phyloP scores from a whole-genome alignment of 352 stramenopile genomes.

The Pythium phragmitis region DNA sequence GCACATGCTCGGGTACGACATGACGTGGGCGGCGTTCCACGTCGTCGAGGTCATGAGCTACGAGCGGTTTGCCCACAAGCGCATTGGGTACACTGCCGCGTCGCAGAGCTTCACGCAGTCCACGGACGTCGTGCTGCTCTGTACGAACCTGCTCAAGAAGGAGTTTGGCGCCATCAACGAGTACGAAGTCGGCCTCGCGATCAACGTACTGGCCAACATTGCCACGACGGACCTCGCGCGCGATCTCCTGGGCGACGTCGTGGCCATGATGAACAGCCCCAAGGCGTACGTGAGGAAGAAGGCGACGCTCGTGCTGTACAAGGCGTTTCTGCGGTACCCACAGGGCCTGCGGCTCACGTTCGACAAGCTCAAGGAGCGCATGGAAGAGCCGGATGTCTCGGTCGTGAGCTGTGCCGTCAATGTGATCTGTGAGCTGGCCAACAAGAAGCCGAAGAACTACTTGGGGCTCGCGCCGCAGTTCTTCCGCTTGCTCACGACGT shows the following conservation, averaged over 20 bases:
- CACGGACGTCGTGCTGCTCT: slow-evolving; percentile 98
- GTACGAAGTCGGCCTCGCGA: slow-evolving; percentile 96
- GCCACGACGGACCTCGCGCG: slow-evolving; percentile 95
- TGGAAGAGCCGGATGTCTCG: slow-evolving; percentile 95
- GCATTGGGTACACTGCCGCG: slow-evolving; percentile 95
- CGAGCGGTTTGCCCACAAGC: slow-evolving; percentile 95
- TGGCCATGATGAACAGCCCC: slow-evolving; percentile 92
- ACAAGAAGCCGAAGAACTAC: slow-evolving; percentile 99
- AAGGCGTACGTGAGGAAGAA: slow-evolving; percentile 99
- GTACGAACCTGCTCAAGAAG: slow-evolving; percentile 99
- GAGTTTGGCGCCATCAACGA: slow-evolving; percentile 90
- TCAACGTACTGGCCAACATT: slow-evolving; percentile 99
- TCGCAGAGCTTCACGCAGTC: slow-evolving; percentile 96
- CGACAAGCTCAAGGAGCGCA: slow-evolving; percentile 94
- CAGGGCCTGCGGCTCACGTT: slow-evolving; percentile 98
- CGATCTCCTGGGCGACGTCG: slow-evolving; percentile 91
- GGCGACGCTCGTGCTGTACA: slow-evolving; percentile 97
- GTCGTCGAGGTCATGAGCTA: slow-evolving; percentile 98
- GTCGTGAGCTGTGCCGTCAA: slow-evolving; percentile 98
- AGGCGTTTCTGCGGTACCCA: slow-evolving; percentile 98
- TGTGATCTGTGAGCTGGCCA: slow-evolving; percentile 98
- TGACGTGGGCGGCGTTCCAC: slow-evolving; percentile 97
- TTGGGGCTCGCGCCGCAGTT: slow-evolving; percentile 96
- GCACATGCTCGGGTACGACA: slow-evolving; percentile 99
- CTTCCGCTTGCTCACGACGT: slow-evolving; percentile 97